Base-by-base conservation (phyloP, 1,284 basidiomycete genomes). In the Microbotryum saponariae region DNA sequence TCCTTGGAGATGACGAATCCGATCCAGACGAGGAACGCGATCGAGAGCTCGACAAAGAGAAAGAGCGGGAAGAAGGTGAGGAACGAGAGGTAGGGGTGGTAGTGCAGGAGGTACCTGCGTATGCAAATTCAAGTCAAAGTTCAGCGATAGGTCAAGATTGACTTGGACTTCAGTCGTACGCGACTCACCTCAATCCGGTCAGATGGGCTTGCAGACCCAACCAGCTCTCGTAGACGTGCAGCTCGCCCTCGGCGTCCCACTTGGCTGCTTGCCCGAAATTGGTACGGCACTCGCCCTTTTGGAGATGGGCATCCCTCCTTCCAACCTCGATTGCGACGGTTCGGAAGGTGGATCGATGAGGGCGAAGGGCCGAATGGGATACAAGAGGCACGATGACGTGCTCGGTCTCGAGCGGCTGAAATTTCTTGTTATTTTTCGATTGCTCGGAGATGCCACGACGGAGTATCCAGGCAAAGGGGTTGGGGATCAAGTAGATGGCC, bases 181-280 rank as follows among this genome's bases (percentile, higher is more conserved):
- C 2, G 46, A 25, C 54, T 44, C 21, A 58, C 56, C 56, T 37
- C 20, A 66, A 21, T 14, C 65, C 65, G 49, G 53, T 48, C 23
- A 66, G 58, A 54, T 58, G 54, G 10, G 65, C 62, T 42, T 33
- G n/a, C 25, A 66, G 55, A 14, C 25, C 23, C 27, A 66, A 31
- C 31, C 46, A 54, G 23, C 61, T 62, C 23, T 48, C 51, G 51
- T 66, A 66, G 21, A 66, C 47, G 21, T 66, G 65, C 33, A 66
- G 29, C 29, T 66, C 65, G 45, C 52, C 58, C 16, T 33, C 33
- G 16, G n/a, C 14, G 18, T 29, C 25, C n/a, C 29, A 20, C 20
- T 14, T 23, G 23, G 21, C 54, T 10, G 16, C 54, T 25, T 25
- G n/a, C 1, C 51, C 51, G 9, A 33, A 7, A 14, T 14, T 9